These are phyloP conservation scores for Vitis riparia DNA, from an alignment of 164 flowering plant species.

Conservation along the genomic window DNA sequence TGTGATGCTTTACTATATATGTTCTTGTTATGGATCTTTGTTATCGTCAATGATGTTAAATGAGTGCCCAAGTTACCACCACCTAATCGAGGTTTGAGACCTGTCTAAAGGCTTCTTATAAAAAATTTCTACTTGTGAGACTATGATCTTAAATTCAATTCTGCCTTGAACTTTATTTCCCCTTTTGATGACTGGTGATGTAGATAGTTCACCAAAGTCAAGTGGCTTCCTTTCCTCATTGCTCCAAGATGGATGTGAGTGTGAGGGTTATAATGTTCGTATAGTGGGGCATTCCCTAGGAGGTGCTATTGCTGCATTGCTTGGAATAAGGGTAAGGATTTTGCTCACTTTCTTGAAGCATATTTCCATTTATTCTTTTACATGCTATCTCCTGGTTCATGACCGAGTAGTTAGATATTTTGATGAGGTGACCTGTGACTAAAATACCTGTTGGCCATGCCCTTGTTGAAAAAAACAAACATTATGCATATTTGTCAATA, in stretches of 20 bases:
- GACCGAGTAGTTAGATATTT: not conserved
- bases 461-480: no score
- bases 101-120: no score
- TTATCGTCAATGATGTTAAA: no score
- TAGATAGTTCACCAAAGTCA: slow-evolving; percentile 21
- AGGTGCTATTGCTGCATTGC: slow-evolving; percentile 74
- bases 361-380: not conserved
- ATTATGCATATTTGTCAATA: not conserved
- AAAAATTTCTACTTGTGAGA: no score
- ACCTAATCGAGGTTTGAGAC: no score
- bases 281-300: slow-evolving; percentile 93
- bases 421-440: not conserved
- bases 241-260: slow-evolving; percentile 75
- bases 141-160: no score
- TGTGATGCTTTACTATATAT: no score
- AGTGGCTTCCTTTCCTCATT: slow-evolving; percentile 73
- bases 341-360: not conserved
- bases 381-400: not conserved
- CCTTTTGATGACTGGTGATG: slow-evolving; percentile 1
- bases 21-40: no score
- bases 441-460: not conserved
- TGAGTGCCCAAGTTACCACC: no score
- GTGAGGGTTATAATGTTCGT: slow-evolving; percentile 68
- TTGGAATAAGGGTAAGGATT: slow-evolving; percentile 70
- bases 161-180: not conserved